Conservation (phyloP, 1,139 yeast species). For the Suhomyces panamericanus region DNA sequence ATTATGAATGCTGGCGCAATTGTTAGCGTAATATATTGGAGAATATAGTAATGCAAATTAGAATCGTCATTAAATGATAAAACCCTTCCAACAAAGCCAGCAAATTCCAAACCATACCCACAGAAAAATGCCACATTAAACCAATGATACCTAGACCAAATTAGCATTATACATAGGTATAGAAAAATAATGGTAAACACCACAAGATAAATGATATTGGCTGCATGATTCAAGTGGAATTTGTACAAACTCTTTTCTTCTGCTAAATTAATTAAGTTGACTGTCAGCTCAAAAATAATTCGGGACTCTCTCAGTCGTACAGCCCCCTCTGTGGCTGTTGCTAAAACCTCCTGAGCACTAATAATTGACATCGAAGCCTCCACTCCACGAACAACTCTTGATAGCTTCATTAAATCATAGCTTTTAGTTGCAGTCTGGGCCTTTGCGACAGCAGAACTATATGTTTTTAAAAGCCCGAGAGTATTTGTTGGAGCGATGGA, state of each 20-base stretch:
- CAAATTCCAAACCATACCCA: slow-evolving; percentile 62
- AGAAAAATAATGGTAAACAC: slow-evolving; percentile 27
- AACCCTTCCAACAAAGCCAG: slow-evolving; percentile 50
- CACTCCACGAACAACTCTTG: slow-evolving; percentile 36
- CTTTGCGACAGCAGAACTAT: slow-evolving; percentile 2
- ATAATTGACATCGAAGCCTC: slow-evolving; percentile 38
- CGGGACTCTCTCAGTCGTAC: slow-evolving; percentile 33
- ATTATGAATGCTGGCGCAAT: slow-evolving; percentile 75
- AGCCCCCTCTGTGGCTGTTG: slow-evolving; percentile 37
- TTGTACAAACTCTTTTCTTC: slow-evolving; percentile 29
- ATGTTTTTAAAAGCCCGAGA: background rate
- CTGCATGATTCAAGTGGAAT: slow-evolving; percentile 24
- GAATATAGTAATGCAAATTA: slow-evolving; percentile 7
- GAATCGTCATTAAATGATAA: background rate
- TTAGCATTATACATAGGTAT: slow-evolving; percentile 25
- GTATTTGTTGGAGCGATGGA: background rate
- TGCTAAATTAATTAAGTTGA: slow-evolving; percentile 32
- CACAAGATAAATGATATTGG: slow-evolving; percentile 33
- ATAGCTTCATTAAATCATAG: slow-evolving; percentile 17
- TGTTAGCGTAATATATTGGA: slow-evolving; percentile 71
- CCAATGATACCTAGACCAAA: slow-evolving; percentile 68
- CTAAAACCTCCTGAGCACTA: slow-evolving; percentile 33
- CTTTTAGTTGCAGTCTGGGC: slow-evolving; percentile 14
- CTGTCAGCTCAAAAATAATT: slow-evolving; percentile 32
- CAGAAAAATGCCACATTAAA: slow-evolving; percentile 59